Evolutionary conservation across 2,329 filamentous ascomycete species (phyloP).

Genomic region (Fusarium sp.): DNA sequence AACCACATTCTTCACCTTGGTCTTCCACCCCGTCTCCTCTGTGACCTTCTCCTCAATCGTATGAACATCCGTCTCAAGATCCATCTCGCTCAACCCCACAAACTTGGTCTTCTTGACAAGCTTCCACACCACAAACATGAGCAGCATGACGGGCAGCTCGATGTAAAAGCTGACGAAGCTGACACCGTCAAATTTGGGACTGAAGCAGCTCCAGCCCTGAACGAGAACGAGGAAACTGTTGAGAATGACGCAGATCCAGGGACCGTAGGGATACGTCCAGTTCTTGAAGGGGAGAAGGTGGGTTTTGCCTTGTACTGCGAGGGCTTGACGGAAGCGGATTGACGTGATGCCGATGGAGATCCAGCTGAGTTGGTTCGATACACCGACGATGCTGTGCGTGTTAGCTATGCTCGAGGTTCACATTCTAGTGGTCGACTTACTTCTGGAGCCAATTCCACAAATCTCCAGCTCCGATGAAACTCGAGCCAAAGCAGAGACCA

Average conservation of each 20-base stretch:
- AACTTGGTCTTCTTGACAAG: slow-evolving; percentile 69
- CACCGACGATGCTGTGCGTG: slow-evolving; percentile 63
- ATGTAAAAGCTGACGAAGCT: slow-evolving; percentile 72
- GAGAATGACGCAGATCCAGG: slow-evolving; percentile 62
- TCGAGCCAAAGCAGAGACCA: slow-evolving; percentile 69
- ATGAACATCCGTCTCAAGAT: slow-evolving; percentile 69
- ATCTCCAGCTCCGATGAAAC: slow-evolving; percentile 70
- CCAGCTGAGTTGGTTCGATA: slow-evolving; percentile 74
- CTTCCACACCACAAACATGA: slow-evolving; percentile 77
- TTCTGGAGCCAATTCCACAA: slow-evolving; percentile 74
- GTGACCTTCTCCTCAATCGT: slow-evolving; percentile 50
- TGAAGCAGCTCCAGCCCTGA: slow-evolving; percentile 71
- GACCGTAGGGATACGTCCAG: slow-evolving; percentile 71
- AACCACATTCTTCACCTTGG: slow-evolving; percentile 34
- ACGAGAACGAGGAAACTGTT: slow-evolving; percentile 68
- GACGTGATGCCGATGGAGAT: slow-evolving; percentile 70
- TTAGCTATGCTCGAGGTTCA: not conserved
- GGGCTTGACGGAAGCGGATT: slow-evolving; percentile 68
- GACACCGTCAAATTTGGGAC: slow-evolving; percentile 63
- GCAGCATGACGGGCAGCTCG: slow-evolving; percentile 66
- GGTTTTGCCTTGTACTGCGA: slow-evolving; percentile 65
- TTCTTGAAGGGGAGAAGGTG: slow-evolving; percentile 70
- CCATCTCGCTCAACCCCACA: slow-evolving; percentile 64
- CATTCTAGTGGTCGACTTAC: slow-evolving; percentile 42
- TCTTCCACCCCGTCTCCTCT: slow-evolving; percentile 58